phyloP scores from a whole-genome alignment of 257 asterid genomes.

The Solanum sparsipilum region DNA sequence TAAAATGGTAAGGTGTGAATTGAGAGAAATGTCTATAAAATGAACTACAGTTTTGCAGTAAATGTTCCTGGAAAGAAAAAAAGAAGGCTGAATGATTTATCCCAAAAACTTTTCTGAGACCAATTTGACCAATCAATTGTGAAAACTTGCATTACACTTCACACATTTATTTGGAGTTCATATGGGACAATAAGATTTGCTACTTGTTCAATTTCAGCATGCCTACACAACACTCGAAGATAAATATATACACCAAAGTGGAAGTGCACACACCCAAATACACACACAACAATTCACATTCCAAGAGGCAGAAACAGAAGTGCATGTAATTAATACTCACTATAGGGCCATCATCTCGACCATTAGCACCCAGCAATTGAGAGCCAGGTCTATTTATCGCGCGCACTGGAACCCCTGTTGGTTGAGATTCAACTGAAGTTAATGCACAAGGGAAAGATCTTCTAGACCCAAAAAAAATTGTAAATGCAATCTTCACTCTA shows the following conservation, averaged over 20 bases:
- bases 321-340: slow-evolving; percentile 37
- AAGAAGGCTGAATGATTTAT: not conserved
- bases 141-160: not conserved
- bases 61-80: not conserved
- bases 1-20: slow-evolving; percentile 19
- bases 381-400: slow-evolving; percentile 90
- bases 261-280: not conserved
- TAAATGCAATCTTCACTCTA: not conserved
- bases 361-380: slow-evolving; percentile 84
- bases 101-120: not conserved
- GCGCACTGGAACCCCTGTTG: slow-evolving; percentile 73
- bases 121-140: not conserved
- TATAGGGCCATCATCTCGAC: slow-evolving; percentile 93
- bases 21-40: slow-evolving; percentile 8
- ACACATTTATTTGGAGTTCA: not conserved
- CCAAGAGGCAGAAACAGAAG: not conserved
- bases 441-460: not conserved
- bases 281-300: not conserved
- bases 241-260: not conserved
- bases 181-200: not conserved
- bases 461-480: not conserved
- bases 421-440: slow-evolving; percentile 9
- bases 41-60: not conserved
- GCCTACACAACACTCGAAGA: not conserved
- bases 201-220: not conserved